Conservation (phyloP, 305 asterid genomes). For the Fraxinus floribunda region DNA sequence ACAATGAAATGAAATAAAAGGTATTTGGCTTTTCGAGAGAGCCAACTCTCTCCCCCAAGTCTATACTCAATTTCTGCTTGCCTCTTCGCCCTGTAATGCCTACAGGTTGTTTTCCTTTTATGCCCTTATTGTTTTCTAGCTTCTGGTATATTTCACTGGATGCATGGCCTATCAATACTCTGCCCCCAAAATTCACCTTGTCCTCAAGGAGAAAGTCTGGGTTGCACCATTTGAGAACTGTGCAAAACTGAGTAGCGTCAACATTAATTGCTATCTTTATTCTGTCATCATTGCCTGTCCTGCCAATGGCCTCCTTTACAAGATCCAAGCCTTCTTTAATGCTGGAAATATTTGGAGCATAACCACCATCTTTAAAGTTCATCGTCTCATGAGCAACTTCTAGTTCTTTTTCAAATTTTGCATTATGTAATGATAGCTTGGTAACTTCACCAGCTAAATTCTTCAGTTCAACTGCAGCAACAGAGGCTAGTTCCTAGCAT, state of each 20-base stretch:
- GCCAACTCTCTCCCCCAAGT: not conserved
- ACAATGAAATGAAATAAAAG: not conserved
- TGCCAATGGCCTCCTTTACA: not conserved
- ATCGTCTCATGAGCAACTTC: slow-evolving; percentile 57
- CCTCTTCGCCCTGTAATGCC: not conserved
- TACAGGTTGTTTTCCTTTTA: not conserved
- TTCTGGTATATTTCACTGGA: not conserved
- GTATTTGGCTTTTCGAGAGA: not conserved
- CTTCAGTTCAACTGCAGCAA: slow-evolving; percentile 94
- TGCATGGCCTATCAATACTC: not conserved
- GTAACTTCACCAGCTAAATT: slow-evolving; percentile 94
- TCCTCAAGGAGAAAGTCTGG: not conserved
- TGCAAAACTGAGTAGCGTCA: not conserved
- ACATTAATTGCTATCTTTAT: not conserved
- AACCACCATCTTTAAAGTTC: slow-evolving; percentile 48
- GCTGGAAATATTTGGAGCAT: not conserved
- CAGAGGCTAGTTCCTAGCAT: slow-evolving; percentile 95
- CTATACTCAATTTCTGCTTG: not conserved
- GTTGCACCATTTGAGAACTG: not conserved
- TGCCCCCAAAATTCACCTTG: not conserved
- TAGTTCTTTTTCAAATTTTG: slow-evolving; percentile 77
- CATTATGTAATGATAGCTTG: slow-evolving; percentile 73
- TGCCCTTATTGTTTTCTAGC: not conserved
- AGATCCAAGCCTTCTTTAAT: not conserved
- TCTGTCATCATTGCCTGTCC: not conserved